A percentile compares a stretch with the other conserved stretches of the same genome.
These are phyloP conservation scores for Piromyces finnis DNA, from an alignment of 192 early-diverging fungal genomes.

Conservation along the genomic window DNA sequence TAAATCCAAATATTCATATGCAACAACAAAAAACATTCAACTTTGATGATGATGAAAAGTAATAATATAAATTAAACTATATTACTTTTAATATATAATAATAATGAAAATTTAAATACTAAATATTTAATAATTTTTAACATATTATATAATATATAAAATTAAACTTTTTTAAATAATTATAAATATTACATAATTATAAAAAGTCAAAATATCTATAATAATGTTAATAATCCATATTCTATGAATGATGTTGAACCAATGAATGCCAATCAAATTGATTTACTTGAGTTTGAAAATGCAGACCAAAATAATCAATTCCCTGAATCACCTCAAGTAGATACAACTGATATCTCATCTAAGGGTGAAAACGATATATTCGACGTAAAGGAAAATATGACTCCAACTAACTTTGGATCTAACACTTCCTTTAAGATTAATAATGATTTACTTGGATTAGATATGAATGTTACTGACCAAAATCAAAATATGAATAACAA, in stretches of 20 bases:
- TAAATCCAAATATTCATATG: neutral
- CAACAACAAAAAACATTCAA: neutral
- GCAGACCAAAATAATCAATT: neutral
- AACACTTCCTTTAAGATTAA: neutral
- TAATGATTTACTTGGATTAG: neutral
- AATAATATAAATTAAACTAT: neutral
- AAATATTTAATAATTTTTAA: too few species aligned
- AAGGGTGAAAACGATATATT: neutral
- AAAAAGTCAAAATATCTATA: neutral
- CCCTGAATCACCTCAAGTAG: neutral
- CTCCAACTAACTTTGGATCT: neutral
- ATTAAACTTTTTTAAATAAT: neutral
- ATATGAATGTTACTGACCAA: neutral
- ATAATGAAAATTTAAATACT: too few species aligned
- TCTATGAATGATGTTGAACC: neutral
- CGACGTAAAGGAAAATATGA: neutral
- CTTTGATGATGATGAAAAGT: conserved; percentile 5
- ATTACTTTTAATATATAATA: too few species aligned
- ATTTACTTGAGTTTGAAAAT: neutral
- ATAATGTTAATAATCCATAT: neutral
- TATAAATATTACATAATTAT: neutral
- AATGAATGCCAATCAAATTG: neutral
- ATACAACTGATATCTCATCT: neutral
- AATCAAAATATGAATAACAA: neutral
- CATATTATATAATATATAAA: too few species aligned